A percentile compares a stretch with the other conserved stretches of the same genome.
phyloP scores from a whole-genome alignment of 2,329 filamentous ascomycete genomes.

The Coleophoma cylindrospora region DNA sequence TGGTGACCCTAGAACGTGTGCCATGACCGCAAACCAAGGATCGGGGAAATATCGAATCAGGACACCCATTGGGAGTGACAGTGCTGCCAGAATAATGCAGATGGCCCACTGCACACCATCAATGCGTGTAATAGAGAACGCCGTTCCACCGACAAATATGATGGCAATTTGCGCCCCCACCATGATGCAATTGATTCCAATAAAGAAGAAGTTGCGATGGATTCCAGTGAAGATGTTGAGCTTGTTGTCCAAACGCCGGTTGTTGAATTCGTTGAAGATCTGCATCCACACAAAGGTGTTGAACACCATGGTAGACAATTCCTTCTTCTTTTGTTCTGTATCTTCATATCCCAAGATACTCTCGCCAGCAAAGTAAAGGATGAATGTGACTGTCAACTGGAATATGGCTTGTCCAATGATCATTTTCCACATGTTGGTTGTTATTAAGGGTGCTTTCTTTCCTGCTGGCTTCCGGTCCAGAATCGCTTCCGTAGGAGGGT shows the following conservation, averaged over 20 bases:
- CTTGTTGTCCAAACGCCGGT: conserved; percentile 72
- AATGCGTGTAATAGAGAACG: conserved; percentile 60
- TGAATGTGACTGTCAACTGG: conserved; percentile 53
- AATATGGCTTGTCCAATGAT: conserved; percentile 57
- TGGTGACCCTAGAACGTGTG: not conserved
- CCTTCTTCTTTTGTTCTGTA: conserved; percentile 30
- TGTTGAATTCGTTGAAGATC: conserved; percentile 67
- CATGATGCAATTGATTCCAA: conserved; percentile 78
- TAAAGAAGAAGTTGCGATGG: conserved; percentile 78
- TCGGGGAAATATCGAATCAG: conserved; percentile 79
- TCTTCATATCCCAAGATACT: conserved; percentile 46
- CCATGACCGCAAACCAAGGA: not conserved
- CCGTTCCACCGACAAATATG: conserved; percentile 73
- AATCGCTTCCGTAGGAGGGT: conserved; percentile 52
- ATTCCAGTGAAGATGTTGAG: conserved; percentile 93
- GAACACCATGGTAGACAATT: conserved; percentile 59
- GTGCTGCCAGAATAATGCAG: conserved; percentile 72
- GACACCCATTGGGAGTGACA: conserved; percentile 77
- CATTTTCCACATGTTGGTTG: conserved; percentile 59
- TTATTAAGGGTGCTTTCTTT: conserved; percentile 39
- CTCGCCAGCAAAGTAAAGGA: conserved; percentile 56
- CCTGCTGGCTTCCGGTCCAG: conserved; percentile 46
- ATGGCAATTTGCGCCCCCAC: conserved; percentile 83
- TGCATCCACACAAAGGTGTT: conserved; percentile 71
- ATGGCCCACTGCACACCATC: conserved; percentile 76